These are phyloP conservation scores for Zasmidium citrigriseum DNA, from an alignment of 2,329 filamentous ascomycete genomes.

Conservation along the genomic window DNA sequence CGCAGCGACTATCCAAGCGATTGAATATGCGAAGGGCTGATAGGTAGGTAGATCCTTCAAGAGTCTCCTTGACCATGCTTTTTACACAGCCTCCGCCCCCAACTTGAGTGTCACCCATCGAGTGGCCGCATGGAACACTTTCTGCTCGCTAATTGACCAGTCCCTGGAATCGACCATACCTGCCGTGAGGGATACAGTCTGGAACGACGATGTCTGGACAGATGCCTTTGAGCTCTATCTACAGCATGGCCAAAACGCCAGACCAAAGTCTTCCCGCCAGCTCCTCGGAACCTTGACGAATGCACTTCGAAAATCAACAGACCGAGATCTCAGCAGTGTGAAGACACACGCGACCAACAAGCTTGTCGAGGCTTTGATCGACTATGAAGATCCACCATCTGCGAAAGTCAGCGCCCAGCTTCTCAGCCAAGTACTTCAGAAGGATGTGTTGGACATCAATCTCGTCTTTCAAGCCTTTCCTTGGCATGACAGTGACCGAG, in stretches of 20 bases:
- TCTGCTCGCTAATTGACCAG: slow-evolving; percentile 47
- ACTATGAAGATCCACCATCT: slow-evolving; percentile 15
- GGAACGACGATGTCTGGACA: slow-evolving; percentile 41
- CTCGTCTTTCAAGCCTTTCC: slow-evolving; percentile 5
- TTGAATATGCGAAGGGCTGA: slow-evolving; percentile 17
- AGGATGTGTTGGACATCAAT: slow-evolving; percentile 16
- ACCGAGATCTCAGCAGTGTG: not conserved
- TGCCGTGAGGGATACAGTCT: slow-evolving; percentile 32
- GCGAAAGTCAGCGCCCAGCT: slow-evolving; percentile 25
- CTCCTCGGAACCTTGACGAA: slow-evolving; percentile 44
- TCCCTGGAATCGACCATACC: slow-evolving; percentile 34
- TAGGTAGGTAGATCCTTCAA: slow-evolving; percentile 27
- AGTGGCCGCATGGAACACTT: slow-evolving; percentile 49
- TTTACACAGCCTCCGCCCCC: slow-evolving; percentile 19
- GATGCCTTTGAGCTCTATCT: slow-evolving; percentile 44
- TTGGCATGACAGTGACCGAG: not conserved
- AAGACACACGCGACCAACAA: slow-evolving; percentile 21
- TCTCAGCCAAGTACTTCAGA: slow-evolving; percentile 18
- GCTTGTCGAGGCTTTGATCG: slow-evolving; percentile 25
- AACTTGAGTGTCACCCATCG: slow-evolving; percentile 39
- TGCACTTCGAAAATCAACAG: slow-evolving; percentile 34
- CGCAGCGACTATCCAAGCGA: not conserved
- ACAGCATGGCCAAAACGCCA: slow-evolving; percentile 43
- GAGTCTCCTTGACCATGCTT: slow-evolving; percentile 21
- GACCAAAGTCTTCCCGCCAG: slow-evolving; percentile 50